These are phyloP conservation scores for Knoxia roxburghii DNA, from an alignment of 257 asterid genomes.

Conservation along the genomic window DNA sequence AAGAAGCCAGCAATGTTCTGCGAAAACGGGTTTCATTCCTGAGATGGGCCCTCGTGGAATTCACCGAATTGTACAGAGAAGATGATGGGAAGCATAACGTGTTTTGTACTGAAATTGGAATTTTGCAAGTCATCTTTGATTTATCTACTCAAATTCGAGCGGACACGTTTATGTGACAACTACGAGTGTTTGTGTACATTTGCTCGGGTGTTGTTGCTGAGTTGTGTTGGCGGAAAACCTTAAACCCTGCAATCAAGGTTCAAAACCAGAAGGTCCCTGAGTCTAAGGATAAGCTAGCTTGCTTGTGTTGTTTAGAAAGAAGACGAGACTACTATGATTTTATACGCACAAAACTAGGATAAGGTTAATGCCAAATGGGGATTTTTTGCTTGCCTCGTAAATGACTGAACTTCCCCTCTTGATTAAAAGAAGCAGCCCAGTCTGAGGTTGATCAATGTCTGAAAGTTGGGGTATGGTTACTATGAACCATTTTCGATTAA, in stretches of 20 bases:
- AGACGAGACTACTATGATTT: neutral
- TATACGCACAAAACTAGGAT: neutral
- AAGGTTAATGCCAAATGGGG: neutral
- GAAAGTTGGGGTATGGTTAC: too few species aligned
- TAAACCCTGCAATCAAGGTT: neutral
- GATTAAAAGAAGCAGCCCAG: too few species aligned
- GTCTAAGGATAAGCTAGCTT: neutral
- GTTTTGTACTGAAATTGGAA: conserved; percentile 53
- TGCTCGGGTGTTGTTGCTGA: neutral
- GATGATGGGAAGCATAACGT: conserved; percentile 40
- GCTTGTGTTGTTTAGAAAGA: too few species aligned
- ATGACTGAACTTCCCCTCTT: too few species aligned
- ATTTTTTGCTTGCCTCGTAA: too few species aligned
- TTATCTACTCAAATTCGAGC: neutral
- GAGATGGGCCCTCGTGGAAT: conserved; percentile 17
- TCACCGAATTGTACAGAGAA: conserved; percentile 19
- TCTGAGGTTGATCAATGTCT: too few species aligned
- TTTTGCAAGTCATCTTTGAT: conserved; percentile 49
- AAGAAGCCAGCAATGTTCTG: conserved; percentile 6
- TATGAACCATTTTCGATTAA: too few species aligned
- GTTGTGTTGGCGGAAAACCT: neutral
- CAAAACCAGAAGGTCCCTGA: neutral
- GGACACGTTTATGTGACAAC: neutral
- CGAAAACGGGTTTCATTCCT: conserved; percentile 24
- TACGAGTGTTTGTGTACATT: neutral